Base-by-base conservation (phyloP, 495 filamentous ascomycete species). In the Evernia prunastri region DNA sequence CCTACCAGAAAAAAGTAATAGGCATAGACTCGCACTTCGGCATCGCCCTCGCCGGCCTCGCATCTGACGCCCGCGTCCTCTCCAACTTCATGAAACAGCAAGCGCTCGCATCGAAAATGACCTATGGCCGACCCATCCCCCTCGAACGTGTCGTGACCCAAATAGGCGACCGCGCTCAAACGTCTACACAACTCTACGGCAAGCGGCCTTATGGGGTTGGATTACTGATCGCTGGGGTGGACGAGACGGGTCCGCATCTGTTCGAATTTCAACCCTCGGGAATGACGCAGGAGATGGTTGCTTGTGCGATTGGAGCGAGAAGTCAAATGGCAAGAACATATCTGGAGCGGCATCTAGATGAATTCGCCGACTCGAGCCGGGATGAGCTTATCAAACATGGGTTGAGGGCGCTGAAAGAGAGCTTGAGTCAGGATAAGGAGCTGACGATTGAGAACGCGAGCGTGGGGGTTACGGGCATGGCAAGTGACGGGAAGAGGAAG, bases 71-170 rank as follows among this genome's bases (percentile, higher is more conserved):
- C 74, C 92, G 94, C 69, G 94, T 98, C 72, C 92, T 98, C 71
- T 96, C 92, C 81, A 97, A 97, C 85, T 97, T 96, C 83, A 97
- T 98, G 94, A 97, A 97, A 80, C 91, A 96, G 78, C 94, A 97
- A 78, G 95, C 89, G 59, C 91, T 98, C 70, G 89, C 90, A 73
- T 91, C 91, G 63, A 91, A 91, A 72, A 89, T 98, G 72, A 95
- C 92, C 63, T 97, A 96, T 83, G 92, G 87, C 77, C 93, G 94
- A 58, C 85, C 91, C 63, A 92, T 98, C 70, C 89, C 89, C 20
- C 79, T 97, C 73, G 85, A 90, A 73, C 87, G 89, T 37, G 89
- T 97, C 68, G 91, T 96, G 59, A 80, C 83, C 29, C 86, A 91
- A 75, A 97, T 98, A 73, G 93, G 87, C 69, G 91, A 96, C 77